Evolutionary conservation across 2,329 filamentous ascomycete genomes (phyloP).

Genomic region (Anisogramma anomala): DNA sequence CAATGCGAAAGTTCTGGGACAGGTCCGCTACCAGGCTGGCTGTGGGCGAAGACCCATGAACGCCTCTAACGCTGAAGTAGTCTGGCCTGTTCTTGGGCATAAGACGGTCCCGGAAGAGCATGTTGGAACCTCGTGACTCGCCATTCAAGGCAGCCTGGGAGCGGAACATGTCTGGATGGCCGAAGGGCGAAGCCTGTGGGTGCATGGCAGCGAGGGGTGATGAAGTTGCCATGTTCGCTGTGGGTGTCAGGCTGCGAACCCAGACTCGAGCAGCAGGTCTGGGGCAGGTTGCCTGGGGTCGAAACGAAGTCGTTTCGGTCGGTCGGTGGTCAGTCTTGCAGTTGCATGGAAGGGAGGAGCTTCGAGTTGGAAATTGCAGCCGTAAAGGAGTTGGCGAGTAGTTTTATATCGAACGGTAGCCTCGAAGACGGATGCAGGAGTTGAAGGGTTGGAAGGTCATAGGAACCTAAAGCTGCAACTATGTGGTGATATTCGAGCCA

Average conservation of each 20-base stretch:
- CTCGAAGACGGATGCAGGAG: conserved; percentile 18
- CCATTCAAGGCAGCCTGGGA: conserved; percentile 37
- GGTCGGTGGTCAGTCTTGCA: neutral
- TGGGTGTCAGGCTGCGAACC: conserved; percentile 3
- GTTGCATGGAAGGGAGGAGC: neutral
- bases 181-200: conserved; percentile 58
- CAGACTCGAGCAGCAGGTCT: conserved; percentile 2
- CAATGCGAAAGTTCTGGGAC: conserved; percentile 93
- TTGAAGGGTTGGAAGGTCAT: conserved; percentile 17
- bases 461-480: conserved; percentile 26
- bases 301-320: conserved; percentile 1
- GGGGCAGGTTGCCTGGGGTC: conserved; percentile 2
- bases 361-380: conserved; percentile 2
- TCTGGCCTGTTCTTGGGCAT: conserved; percentile 49
- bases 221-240: conserved; percentile 68
- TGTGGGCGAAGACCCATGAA: conserved; percentile 79
- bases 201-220: conserved; percentile 92
- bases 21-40: conserved; percentile 85
- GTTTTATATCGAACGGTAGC: conserved; percentile 18
- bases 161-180: conserved; percentile 40
- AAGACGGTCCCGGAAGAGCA: conserved; percentile 64
- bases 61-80: conserved; percentile 71
- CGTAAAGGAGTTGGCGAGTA: neutral
- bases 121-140: conserved; percentile 51
- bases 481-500: conserved; percentile 13